Percentiles rank a stretch among this genome's conserved stretches.
Evolutionary conservation across 1,284 basidiomycete species (phyloP).

Genomic region (Ustanciosporium gigantosporum): DNA sequence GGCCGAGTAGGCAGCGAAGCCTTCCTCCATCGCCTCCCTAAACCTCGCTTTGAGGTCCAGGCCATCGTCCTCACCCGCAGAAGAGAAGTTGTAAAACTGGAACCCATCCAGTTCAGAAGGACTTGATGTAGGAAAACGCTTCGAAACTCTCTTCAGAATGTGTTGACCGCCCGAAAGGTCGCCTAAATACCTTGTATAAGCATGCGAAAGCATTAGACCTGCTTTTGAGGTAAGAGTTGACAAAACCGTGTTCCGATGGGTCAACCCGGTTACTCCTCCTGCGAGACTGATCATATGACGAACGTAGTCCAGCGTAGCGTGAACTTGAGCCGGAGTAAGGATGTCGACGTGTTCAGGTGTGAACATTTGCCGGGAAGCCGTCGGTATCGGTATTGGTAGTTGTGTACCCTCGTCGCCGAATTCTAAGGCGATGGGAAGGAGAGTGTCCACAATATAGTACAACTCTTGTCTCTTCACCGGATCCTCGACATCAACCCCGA

Average conservation of each 20-base stretch:
- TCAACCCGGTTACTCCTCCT: too few relatives aligned
- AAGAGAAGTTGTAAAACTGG: slow-evolving; percentile 75
- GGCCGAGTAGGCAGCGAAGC: slow-evolving; percentile 62
- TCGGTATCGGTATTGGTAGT: not conserved
- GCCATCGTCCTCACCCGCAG: slow-evolving; percentile 62
- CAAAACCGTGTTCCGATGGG: too few relatives aligned
- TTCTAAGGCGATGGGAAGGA: not conserved
- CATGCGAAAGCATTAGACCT: slow-evolving; percentile 17
- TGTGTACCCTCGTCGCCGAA: not conserved
- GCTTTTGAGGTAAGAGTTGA: not conserved
- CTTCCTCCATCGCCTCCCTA: slow-evolving; percentile 73
- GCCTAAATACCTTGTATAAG: slow-evolving; percentile 72
- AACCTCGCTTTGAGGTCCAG: slow-evolving; percentile 78
- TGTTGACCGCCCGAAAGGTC: slow-evolving; percentile 81
- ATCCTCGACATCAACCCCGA: slow-evolving; percentile 3
- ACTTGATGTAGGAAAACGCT: slow-evolving; percentile 13
- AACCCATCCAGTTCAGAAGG: slow-evolving; percentile 65
- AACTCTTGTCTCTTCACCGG: not conserved
- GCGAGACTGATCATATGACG: slow-evolving; percentile 1
- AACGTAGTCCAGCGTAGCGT: slow-evolving; percentile 28
- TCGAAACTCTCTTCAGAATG: slow-evolving; percentile 69
- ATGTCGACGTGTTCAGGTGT: slow-evolving; percentile 20
- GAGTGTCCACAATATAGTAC: not conserved
- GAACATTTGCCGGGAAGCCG: too few relatives aligned
- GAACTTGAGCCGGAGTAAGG: slow-evolving; percentile 19